Percentiles rank a stretch among this genome's conserved stretches.
Conservation (phyloP, 352 stramenopile species). For the Phytophthora kernoviae region DNA sequence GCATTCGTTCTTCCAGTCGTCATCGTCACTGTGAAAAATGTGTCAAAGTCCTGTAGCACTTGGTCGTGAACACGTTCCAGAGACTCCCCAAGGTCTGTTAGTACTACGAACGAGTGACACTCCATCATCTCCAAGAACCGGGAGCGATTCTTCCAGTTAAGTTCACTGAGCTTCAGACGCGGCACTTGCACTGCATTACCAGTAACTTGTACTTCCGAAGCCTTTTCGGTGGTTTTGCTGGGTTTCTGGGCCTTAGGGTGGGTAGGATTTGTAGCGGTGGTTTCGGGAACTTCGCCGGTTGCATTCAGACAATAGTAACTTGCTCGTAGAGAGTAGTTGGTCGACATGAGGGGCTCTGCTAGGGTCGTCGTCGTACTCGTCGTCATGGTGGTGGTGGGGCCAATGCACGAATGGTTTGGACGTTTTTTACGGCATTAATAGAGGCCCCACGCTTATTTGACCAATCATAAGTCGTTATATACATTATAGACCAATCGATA, state of each 20-base stretch:
- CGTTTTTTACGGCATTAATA: constrained; percentile 14
- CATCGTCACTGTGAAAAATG: constrained; percentile 53
- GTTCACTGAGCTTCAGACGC: constrained; percentile 41
- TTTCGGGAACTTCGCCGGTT: constrained; percentile 8
- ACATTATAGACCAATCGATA: too few relatives aligned
- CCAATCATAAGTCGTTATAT: constrained; percentile 30
- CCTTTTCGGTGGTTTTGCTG: constrained; percentile 7
- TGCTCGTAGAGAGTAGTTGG: constrained; percentile 29
- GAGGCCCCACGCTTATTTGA: constrained; percentile 13
- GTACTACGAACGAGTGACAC: constrained; percentile 64
- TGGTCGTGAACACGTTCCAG: constrained; percentile 43
- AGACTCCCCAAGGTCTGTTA: constrained; percentile 52
- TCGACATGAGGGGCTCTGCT: constrained; percentile 12
- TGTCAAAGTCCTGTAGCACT: constrained; percentile 44
- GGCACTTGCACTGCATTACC: constrained; percentile 30
- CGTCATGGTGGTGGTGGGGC: constrained; percentile 12
- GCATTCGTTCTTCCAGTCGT: constrained; percentile 43
- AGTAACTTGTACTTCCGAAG: not conserved
- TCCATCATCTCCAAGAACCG: constrained; percentile 60
- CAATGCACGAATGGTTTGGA: constrained; percentile 9
- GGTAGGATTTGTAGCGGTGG: not conserved
- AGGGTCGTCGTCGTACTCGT: constrained; percentile 1
- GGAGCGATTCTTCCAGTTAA: constrained; percentile 56
- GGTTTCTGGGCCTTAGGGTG: not conserved
- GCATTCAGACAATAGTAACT: constrained; percentile 39